These are phyloP conservation scores for Fonsecaea multimorphosa DNA, from an alignment of 2,329 filamentous ascomycete genomes.

Conservation along the genomic window DNA sequence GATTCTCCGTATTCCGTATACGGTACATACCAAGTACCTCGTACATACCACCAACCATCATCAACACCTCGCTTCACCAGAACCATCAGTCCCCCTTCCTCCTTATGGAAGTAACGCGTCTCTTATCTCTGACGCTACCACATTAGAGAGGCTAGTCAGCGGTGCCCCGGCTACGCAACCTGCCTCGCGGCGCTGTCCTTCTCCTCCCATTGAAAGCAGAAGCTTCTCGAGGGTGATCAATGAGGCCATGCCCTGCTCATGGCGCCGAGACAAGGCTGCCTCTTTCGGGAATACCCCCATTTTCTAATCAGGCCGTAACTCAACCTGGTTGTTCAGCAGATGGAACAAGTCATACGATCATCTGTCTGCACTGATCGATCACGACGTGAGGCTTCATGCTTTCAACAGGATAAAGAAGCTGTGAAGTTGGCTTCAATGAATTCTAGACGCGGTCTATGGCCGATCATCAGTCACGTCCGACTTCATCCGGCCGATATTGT, in stretches of 20 bases:
- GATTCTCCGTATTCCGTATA: no score
- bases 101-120: background rate
- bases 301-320: background rate
- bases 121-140: background rate
- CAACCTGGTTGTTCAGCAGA: background rate
- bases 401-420: background rate
- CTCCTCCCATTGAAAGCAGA: background rate
- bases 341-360: background rate
- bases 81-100: background rate
- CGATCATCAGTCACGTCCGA: background rate
- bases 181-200: background rate
- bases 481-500: background rate
- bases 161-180: background rate
- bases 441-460: background rate
- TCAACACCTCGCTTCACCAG: background rate
- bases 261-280: background rate
- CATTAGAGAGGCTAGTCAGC: background rate
- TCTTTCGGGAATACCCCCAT: background rate
- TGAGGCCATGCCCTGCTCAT: background rate
- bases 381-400: background rate
- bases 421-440: background rate
- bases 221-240: background rate
- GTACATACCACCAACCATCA: background rate
- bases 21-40: background rate
- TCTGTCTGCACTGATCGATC: background rate